Evolutionary conservation across 1,284 basidiomycete species (phyloP), one percentile per base, ranked within the genome.

Genomic region (Termitomyces sp.): DNA sequence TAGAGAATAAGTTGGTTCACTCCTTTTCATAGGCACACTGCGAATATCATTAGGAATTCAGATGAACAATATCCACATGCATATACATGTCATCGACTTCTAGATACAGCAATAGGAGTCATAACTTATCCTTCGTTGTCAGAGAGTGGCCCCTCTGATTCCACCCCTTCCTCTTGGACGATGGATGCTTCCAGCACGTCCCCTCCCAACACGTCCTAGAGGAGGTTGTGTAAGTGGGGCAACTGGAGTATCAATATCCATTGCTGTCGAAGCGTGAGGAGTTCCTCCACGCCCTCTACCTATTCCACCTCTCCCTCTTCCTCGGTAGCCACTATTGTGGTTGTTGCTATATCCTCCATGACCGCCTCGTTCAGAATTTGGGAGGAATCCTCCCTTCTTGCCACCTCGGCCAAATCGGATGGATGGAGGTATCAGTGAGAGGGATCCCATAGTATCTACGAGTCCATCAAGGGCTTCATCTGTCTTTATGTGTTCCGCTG

Each of bases 371-470:
- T 59, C 52, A 21, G 50, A 51, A 17, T 28, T 55, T 21, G 57
- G 42, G 13, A 50, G 50, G 54, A 81, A 79, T 5, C 80, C 80
- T 26, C 72, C 73, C 31, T 67, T 68, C 54, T 71, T 70, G 13
- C 78, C 82, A 1, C 88, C 88, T 39, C 88, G 75, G 34, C 88
- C 88, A 61, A 90, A 90, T 12, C 83, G 77, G 44, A 90, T 77
- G 1, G 82, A 76, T 2, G 79, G 68, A 1, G 88, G 88, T 3
- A 91, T 79, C 52, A 90, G 78, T 12, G 80, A 74, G n/a, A 90
- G 77, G 1, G 86, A 76, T 50, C 71, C 74, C 70, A 88, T 74
- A 0, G 73, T 72, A 30, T 71, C 67, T 15, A 78, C 64, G 10
- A 88, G 71, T 13, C 64, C 69, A 28, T 69, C 68, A 7, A 87